Evolutionary conservation across 169 alveolate species (phyloP), one percentile per base, ranked within the genome.

Genomic region (Cryptosporidium canis): DNA sequence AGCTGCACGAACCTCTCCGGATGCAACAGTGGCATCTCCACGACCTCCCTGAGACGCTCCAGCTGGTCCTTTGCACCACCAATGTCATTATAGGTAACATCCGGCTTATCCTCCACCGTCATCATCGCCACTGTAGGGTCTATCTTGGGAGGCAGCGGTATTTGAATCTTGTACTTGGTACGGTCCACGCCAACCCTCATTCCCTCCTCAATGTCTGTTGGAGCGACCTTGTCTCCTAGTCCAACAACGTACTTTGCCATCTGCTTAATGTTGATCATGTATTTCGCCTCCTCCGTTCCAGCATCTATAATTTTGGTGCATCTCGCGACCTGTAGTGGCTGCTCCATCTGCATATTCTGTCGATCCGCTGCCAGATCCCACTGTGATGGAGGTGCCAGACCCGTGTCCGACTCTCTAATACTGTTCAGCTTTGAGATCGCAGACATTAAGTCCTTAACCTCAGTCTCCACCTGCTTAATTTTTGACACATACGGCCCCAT

Each of bases 71-170:
- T 97, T 91, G 98, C 96, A 18, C 99, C 99, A 9, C 99, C 99
- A 24, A 98, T 95, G 93, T 98, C 99, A 85, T 94, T 96, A 94
- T 98, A 98, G n/a, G 99, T 98, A 44, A 98, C 99, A 91, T 98
- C 99, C 9, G 99, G 99, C 92, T 98, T 98, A 85, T 98, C 99
- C 91, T 98, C 99, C 5, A 98, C 99, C 0, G 99, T 97, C 99
- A 98, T 98, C 99, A 98, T 98, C 31, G 99, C 97, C 35, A 98
- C 99, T 39, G 98, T 92, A 0, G 99, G 99, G 92, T 98, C 99
- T 58, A 98, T 98, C 90, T 97, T 97, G 0, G 99, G 99, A 35
- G 99, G 99, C 43, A 98, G 93, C 27, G 99, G 98, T 53, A 98
- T 94, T 66, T 97, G 97, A 24, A 98, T 98, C 83, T 96, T 94